Conservation (phyloP, 2,329 filamentous ascomycete genomes). For the Albifimbria verrucaria region DNA sequence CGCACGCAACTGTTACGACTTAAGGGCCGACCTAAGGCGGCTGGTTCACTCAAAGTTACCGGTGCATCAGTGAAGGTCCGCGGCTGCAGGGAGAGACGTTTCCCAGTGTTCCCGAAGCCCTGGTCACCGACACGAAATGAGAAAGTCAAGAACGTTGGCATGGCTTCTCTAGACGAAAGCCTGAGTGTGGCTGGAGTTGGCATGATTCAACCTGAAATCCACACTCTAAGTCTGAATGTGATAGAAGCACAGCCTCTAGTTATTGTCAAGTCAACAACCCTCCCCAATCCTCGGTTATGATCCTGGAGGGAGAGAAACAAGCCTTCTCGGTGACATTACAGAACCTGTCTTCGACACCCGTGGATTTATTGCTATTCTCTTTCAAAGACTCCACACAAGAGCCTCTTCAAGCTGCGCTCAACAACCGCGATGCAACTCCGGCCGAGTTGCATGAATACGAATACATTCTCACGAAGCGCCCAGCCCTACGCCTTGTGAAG, state of each 20-base stretch:
- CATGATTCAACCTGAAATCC: slow-evolving; percentile 41
- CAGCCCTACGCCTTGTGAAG: slow-evolving; percentile 58
- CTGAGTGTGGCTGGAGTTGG: slow-evolving; percentile 34
- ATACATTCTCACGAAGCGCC: slow-evolving; percentile 70
- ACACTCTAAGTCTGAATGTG: slow-evolving; percentile 64
- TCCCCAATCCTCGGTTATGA: slow-evolving; percentile 82
- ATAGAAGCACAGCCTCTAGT: slow-evolving; percentile 78
- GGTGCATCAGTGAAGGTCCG: slow-evolving; percentile 78
- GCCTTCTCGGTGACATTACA: slow-evolving; percentile 75
- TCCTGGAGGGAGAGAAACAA: slow-evolving; percentile 84
- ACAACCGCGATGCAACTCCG: slow-evolving; percentile 71
- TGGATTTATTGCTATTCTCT: slow-evolving; percentile 82
- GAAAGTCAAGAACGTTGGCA: slow-evolving; percentile 75
- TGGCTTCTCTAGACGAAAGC: slow-evolving; percentile 52
- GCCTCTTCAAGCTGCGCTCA: slow-evolving; percentile 70
- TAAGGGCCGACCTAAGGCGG: slow-evolving; percentile 60
- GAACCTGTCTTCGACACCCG: slow-evolving; percentile 73
- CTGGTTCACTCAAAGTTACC: slow-evolving; percentile 69
- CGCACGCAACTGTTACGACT: slow-evolving; percentile 76
- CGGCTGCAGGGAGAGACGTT: slow-evolving; percentile 77
- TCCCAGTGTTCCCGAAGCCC: slow-evolving; percentile 75
- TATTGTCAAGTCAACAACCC: slow-evolving; percentile 68
- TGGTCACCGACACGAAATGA: slow-evolving; percentile 69
- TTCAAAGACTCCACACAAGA: slow-evolving; percentile 86
- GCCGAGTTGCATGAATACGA: slow-evolving; percentile 86